A percentile compares a stretch with the other conserved stretches of the same genome.
phyloP scores from a whole-genome alignment of 192 early-diverging fungal genomes.

The Linnemannia elongata region DNA sequence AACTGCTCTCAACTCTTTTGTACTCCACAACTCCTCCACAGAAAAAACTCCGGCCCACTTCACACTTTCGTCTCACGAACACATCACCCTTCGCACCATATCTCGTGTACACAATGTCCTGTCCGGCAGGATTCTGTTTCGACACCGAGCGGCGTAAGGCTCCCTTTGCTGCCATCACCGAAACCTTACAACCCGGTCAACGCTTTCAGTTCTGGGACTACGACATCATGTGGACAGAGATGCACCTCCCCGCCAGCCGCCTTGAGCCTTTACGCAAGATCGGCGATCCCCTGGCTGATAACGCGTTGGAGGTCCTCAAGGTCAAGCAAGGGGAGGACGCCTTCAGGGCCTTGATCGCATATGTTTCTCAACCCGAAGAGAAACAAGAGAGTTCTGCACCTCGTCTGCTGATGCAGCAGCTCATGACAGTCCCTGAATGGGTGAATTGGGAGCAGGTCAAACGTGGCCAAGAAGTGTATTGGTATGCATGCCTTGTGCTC shows the following conservation, averaged over 20 bases:
- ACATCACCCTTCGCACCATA: neutral
- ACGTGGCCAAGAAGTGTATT: conserved; percentile 43
- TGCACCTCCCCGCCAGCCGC: conserved; percentile 25
- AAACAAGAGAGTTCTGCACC: conserved; percentile 31
- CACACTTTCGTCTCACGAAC: too few relatives aligned
- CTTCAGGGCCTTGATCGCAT: conserved; percentile 9
- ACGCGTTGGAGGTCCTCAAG: conserved; percentile 16
- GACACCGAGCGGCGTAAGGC: neutral
- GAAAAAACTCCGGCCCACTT: too few relatives aligned
- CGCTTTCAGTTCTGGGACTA: conserved; percentile 16
- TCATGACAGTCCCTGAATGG: conserved; percentile 51
- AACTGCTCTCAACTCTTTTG: neutral
- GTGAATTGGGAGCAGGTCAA: conserved; percentile 31
- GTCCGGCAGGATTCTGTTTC: conserved; percentile 29
- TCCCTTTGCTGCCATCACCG: conserved; percentile 1
- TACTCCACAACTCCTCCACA: neutral
- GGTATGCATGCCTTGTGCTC: neutral
- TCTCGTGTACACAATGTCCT: neutral
- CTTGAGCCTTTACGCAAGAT: conserved; percentile 31
- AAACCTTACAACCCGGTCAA: conserved; percentile 24
- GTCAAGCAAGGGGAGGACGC: conserved; percentile 28
- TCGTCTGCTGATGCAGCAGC: conserved; percentile 27
- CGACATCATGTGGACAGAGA: conserved; percentile 38
- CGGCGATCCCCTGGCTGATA: conserved; percentile 32
- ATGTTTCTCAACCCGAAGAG: conserved; percentile 9